These are phyloP conservation scores for Takashimella tepidaria DNA, from an alignment of 1,284 basidiomycete species.

Conservation along the genomic window DNA sequence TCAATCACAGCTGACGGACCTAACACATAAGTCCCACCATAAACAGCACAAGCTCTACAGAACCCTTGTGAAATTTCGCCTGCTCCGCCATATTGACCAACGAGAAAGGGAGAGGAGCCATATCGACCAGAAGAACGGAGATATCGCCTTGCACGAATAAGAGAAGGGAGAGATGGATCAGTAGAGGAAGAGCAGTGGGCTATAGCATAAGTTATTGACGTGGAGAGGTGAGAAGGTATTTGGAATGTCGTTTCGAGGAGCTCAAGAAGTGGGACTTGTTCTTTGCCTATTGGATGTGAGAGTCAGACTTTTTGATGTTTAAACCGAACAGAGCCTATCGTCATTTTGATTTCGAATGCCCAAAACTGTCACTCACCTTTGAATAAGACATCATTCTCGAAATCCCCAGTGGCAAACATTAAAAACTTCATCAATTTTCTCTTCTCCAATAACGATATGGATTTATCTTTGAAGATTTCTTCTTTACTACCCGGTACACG, in stretches of 20 bases:
- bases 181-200: constrained; percentile 54
- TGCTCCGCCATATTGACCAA: constrained; percentile 88
- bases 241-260: constrained; percentile 63
- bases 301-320: no score
- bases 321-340: constrained; percentile 6
- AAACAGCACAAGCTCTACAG: constrained; percentile 74
- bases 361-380: constrained; percentile 15
- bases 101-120: constrained; percentile 82
- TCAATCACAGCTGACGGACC: constrained; percentile 43
- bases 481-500: constrained; percentile 86
- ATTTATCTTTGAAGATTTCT: constrained; percentile 83
- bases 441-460: constrained; percentile 76
- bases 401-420: constrained; percentile 68
- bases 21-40: constrained; percentile 77
- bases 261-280: constrained; percentile 55
- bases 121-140: constrained; percentile 79
- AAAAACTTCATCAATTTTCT: constrained; percentile 89
- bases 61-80: constrained; percentile 93
- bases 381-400: constrained; percentile 55
- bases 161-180: constrained; percentile 63
- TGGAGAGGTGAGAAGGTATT: constrained; percentile 57
- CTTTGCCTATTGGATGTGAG: constrained; percentile 49
- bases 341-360: no score
- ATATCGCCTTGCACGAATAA: constrained; percentile 65
- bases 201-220: constrained; percentile 65